A percentile compares a stretch with the other conserved stretches of the same genome.
phyloP scores from a whole-genome alignment of 2,329 filamentous ascomycete genomes.

The Xylariaceae sp. region DNA sequence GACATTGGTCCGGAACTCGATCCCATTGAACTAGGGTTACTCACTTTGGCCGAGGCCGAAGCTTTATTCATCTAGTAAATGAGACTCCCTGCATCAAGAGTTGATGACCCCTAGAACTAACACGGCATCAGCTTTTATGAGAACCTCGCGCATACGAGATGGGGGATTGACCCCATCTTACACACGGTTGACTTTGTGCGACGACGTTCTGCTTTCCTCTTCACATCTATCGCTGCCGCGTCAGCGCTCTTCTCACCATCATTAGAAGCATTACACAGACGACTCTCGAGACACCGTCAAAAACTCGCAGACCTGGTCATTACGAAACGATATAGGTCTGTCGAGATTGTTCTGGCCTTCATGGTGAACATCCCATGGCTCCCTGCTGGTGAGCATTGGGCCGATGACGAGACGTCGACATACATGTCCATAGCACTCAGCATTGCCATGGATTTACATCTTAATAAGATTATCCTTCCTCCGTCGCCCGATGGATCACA shows the following conservation, averaged over 20 bases:
- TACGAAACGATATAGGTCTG: conserved; percentile 57
- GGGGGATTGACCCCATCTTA: conserved; percentile 64
- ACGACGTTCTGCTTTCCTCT: conserved; percentile 62
- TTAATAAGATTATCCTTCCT: conserved; percentile 64
- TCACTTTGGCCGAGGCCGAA: conserved; percentile 59
- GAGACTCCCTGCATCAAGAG: not conserved
- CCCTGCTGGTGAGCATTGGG: conserved; percentile 60
- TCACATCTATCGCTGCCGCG: conserved; percentile 65
- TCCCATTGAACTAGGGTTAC: conserved; percentile 64
- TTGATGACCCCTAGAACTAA: conserved; percentile 2
- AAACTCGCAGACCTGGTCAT: conserved; percentile 59
- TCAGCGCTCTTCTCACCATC: conserved; percentile 63
- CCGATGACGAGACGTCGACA: conserved; percentile 67
- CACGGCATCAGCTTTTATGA: conserved; percentile 54
- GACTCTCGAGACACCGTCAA: conserved; percentile 60
- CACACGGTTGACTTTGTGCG: conserved; percentile 63
- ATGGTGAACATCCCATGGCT: conserved; percentile 76
- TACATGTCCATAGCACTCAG: conserved; percentile 66
- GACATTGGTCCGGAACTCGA: conserved; percentile 62
- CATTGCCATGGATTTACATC: conserved; percentile 61
- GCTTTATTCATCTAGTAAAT: conserved; percentile 60
- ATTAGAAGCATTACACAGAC: conserved; percentile 57
- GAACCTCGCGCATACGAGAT: conserved; percentile 66
- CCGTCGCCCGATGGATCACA: conserved; percentile 41
- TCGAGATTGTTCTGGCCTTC: conserved; percentile 69